phyloP scores from a whole-genome alignment of 2,329 filamentous ascomycete genomes.

The Exophiala viscosa region DNA sequence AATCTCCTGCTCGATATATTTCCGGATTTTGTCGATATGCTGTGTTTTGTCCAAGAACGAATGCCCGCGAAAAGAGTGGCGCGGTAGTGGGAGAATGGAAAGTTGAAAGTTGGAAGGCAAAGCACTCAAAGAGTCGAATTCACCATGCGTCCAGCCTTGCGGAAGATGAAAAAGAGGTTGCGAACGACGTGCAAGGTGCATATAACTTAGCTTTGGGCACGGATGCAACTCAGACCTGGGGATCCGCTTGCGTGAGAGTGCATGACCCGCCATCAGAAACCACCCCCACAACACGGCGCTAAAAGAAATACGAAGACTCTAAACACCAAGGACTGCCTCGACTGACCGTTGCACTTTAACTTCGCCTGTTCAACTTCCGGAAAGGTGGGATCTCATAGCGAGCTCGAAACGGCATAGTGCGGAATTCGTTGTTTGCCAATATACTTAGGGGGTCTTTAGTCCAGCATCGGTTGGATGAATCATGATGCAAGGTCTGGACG shows the following conservation, averaged over 20 bases:
- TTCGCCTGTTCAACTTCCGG: slow-evolving; percentile 5
- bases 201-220: slow-evolving; percentile 22
- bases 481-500: background rate
- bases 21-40: slow-evolving; percentile 20
- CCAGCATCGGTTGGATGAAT: slow-evolving; percentile 4
- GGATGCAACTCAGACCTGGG: slow-evolving; percentile 8
- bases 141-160: slow-evolving; percentile 26
- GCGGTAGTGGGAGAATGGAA: slow-evolving; percentile 31
- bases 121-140: slow-evolving; percentile 23
- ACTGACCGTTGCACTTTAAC: slow-evolving; percentile 3
- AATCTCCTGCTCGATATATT: slow-evolving; percentile 13
- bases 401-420: slow-evolving; percentile 7
- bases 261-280: no score
- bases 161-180: slow-evolving; percentile 19
- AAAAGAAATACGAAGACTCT: slow-evolving; percentile 17
- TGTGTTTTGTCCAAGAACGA: slow-evolving; percentile 52
- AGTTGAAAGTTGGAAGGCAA: slow-evolving; percentile 13
- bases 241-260: background rate
- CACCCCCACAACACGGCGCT: slow-evolving; percentile 11
- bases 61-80: slow-evolving; percentile 72
- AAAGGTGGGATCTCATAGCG: slow-evolving; percentile 5
- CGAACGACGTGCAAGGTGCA: slow-evolving; percentile 20
- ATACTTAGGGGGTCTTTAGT: no score
- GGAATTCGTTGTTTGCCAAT: background rate
- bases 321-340: slow-evolving; percentile 2